Percentiles rank a stretch among this genome's conserved stretches.
These are phyloP conservation scores for Penstemon newberryi DNA, from an alignment of 257 asterid species.

Conservation along the genomic window DNA sequence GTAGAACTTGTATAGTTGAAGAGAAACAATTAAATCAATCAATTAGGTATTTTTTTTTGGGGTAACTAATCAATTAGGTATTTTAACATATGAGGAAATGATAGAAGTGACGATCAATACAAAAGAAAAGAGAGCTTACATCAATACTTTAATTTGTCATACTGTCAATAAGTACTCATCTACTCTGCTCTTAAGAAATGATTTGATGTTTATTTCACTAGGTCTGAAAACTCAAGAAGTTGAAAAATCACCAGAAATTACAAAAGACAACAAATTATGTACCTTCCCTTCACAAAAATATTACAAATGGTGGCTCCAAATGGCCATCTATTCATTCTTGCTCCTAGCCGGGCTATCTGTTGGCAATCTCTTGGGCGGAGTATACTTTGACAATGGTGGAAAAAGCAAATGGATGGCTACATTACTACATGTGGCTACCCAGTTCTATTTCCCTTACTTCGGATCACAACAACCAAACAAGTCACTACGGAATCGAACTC, in stretches of 20 bases:
- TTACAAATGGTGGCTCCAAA: constrained; percentile 62
- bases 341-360: constrained; percentile 54
- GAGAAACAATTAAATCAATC: too few relatives aligned
- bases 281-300: constrained; percentile 11
- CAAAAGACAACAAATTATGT: background rate
- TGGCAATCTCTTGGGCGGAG: constrained; percentile 58
- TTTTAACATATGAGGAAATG: too few relatives aligned
- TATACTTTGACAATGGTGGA: constrained; percentile 73
- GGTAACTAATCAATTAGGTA: too few relatives aligned
- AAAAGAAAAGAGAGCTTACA: too few relatives aligned
- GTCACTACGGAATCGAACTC: background rate
- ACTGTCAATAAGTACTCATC: background rate
- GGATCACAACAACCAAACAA: constrained; percentile 23
- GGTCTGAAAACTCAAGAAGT: constrained; percentile 11
- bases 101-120: too few relatives aligned
- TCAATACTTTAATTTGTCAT: too few relatives aligned
- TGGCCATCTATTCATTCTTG: constrained; percentile 41
- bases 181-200: background rate
- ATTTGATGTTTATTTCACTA: constrained; percentile 5
- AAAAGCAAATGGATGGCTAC: constrained; percentile 71
- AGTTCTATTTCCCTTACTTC: constrained; percentile 58
- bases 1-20: too few relatives aligned
- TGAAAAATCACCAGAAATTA: constrained; percentile 13
- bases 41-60: too few relatives aligned
- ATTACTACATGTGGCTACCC: constrained; percentile 68